Base-by-base conservation (phyloP, 75 land plant species). In the Picea sitchensis region DNA sequence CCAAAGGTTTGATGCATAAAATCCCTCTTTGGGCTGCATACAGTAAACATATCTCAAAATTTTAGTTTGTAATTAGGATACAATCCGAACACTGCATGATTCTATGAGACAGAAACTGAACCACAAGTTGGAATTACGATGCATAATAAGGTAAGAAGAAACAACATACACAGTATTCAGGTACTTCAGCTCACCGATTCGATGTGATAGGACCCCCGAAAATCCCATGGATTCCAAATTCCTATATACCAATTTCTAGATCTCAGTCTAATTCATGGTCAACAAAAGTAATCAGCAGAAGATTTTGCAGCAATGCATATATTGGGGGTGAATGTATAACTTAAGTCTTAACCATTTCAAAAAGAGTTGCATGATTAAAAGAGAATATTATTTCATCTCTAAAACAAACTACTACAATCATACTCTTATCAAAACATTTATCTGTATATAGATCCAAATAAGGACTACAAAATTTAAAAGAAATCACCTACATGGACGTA, bases 201-300 rank as follows among this genome's bases (percentile, higher is more conserved):
- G 77, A 17, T 88, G 85, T n/a, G 92, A 82, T 85, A 91, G 75
- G 41, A 64, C 73, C 58, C 92, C 92, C 76, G 85, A 79, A 59
- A 86, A 81, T 67, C 85, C 83, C 87, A 86, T 86, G 23, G 77
- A 80, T 51, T 87, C 74, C 82, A 91, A 86, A 65, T 89, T 75
- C 75, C 92, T 91, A 86, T 65, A 80, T 73, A 71, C 4, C 54
- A 38, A 57, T 31, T 47, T 47, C 13, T 17, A 62, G 23, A 76
- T 15, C 20, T 26, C 26, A 81, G 54, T 76, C 51, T n/a, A 23
- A 18, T 18, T 36, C 60, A 78, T 38, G 8, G 26, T 82, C 14
- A 20, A 58, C 23, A 57, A 23, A 20, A 58, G 15, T 14, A n/a
- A 59, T 68, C 32, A 54, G 31, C 30, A 26, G 2, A 26, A 56